Percentiles rank a stretch among this genome's conserved stretches.
phyloP scores from a whole-genome alignment of 352 stramenopile genomes.

The Pelagophyceae sp. region DNA sequence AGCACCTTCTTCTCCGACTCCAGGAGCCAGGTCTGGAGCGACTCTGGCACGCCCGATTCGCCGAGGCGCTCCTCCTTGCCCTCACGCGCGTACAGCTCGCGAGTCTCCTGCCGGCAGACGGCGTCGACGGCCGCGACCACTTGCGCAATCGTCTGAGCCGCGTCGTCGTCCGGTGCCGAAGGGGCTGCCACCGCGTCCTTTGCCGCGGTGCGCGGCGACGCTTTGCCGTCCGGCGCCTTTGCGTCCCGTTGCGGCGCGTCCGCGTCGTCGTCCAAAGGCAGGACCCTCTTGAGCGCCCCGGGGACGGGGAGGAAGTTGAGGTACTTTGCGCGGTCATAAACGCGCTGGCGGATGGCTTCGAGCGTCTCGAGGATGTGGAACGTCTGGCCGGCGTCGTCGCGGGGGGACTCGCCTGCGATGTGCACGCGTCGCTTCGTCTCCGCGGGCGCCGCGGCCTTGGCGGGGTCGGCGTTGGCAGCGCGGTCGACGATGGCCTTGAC shows the following conservation, averaged over 20 bases:
- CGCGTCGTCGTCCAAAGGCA: background rate
- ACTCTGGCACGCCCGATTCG: constrained; percentile 50
- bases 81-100: constrained; percentile 36
- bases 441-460: background rate
- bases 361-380: constrained; percentile 18
- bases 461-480: background rate
- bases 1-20: constrained; percentile 55
- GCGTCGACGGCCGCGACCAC: constrained; percentile 30
- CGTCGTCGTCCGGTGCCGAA: background rate
- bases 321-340: constrained; percentile 21
- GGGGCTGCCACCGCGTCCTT: background rate
- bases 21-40: constrained; percentile 59
- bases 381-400: background rate
- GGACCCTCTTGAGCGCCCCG: constrained; percentile 21
- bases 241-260: background rate
- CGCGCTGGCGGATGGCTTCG: constrained; percentile 26
- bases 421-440: background rate
- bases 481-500: no score
- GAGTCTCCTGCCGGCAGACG: constrained; percentile 35
- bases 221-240: background rate
- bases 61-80: constrained; percentile 55
- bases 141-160: constrained; percentile 20
- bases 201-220: no score
- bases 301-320: constrained; percentile 31
- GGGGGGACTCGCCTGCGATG: no score